Conservation (phyloP, 148 eudicot genomes). For the Chenopodium formosanum region DNA sequence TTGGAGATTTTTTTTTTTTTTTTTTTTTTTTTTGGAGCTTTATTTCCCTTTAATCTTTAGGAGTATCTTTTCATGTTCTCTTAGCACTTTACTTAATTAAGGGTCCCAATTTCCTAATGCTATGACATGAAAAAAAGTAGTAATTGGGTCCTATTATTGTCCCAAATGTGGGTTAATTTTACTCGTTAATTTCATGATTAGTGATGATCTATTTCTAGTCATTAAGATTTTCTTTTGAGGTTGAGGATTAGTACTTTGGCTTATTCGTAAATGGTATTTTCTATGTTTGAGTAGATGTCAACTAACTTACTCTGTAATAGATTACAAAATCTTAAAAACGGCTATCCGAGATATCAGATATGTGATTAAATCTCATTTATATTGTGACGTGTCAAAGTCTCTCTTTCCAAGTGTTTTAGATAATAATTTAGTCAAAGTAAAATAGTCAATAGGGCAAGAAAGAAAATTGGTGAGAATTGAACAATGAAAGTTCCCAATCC, state of each 20-base stretch:
- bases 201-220: not conserved
- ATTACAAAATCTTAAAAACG: no score
- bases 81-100: slow-evolving; percentile 11
- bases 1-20: not conserved
- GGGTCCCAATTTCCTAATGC: slow-evolving; percentile 9
- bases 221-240: not conserved
- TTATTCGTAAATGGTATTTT: no score
- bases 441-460: no score
- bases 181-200: not conserved
- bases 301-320: no score
- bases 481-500: not conserved
- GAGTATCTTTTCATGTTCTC: slow-evolving; percentile 17
- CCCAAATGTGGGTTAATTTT: not conserved
- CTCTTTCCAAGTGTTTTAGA: no score
- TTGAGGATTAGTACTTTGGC: no score
- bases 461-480: not conserved
- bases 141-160: not conserved
- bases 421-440: no score
- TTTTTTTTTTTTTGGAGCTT: not conserved
- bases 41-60: not conserved
- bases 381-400: no score
- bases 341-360: no score
- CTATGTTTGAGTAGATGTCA: no score
- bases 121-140: not conserved
- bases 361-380: no score